Conservation (phyloP, 1,284 basidiomycete genomes). For the Inonotus hispidus region DNA sequence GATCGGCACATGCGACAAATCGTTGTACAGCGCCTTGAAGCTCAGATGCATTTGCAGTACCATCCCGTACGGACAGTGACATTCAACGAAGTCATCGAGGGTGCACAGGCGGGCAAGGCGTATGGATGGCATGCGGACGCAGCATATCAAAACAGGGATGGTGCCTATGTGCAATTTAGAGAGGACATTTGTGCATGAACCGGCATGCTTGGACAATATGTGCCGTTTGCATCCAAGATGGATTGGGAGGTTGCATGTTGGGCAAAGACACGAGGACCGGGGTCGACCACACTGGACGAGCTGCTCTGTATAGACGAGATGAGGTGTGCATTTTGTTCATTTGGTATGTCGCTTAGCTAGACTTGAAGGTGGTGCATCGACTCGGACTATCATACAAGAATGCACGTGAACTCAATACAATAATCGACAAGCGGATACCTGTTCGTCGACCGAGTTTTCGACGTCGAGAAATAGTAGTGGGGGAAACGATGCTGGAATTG, state of each 20-base stretch:
- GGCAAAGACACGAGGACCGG: background rate
- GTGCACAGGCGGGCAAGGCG: background rate
- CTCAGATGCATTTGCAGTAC: background rate
- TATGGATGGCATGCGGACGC: background rate
- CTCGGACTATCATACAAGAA: background rate
- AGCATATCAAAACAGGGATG: background rate
- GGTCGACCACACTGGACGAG: background rate
- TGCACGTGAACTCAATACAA: background rate
- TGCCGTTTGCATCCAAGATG: background rate
- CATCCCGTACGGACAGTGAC: background rate
- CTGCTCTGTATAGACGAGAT: background rate
- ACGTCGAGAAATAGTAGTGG: conserved; percentile 2
- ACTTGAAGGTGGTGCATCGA: background rate
- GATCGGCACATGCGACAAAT: background rate
- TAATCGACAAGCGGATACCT: background rate
- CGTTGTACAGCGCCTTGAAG: background rate
- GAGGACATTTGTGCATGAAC: background rate
- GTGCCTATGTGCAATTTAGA: background rate
- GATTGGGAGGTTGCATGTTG: background rate
- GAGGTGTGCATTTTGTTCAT: background rate
- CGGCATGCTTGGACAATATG: background rate
- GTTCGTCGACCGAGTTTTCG: background rate
- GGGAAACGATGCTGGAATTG: conserved; percentile 11
- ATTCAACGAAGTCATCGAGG: background rate
- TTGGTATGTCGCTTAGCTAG: background rate